Percentiles rank a stretch among this genome's conserved stretches.
Evolutionary conservation across 2,329 filamentous ascomycete species (phyloP).

Genomic region (Hymenoscyphus infarciens): DNA sequence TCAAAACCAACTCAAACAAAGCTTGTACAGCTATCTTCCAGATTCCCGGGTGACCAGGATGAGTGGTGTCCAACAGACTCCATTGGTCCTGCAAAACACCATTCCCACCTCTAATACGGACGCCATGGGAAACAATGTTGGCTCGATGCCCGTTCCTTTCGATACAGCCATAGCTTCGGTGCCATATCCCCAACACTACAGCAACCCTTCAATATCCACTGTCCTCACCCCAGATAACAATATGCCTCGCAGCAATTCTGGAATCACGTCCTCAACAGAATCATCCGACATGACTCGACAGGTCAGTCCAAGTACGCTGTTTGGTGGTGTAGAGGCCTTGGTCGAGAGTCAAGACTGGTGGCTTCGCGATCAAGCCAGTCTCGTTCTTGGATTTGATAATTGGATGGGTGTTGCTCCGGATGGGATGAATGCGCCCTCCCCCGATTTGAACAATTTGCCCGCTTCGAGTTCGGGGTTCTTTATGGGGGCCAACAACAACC

Average conservation of each 20-base stretch:
- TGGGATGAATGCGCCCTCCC: not conserved
- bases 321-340: slow-evolving; percentile 57
- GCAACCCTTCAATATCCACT: slow-evolving; percentile 15
- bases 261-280: slow-evolving; percentile 15
- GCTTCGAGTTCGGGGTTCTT: slow-evolving; percentile 6
- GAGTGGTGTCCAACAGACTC: slow-evolving; percentile 3
- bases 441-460: slow-evolving; percentile 6
- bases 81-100: slow-evolving; percentile 5
- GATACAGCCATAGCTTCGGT: slow-evolving; percentile 22
- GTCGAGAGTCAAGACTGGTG: slow-evolving; percentile 65
- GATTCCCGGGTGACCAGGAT: slow-evolving; percentile 9
- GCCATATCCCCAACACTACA: slow-evolving; percentile 22
- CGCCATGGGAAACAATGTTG: slow-evolving; percentile 10
- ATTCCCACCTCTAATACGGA: not conserved
- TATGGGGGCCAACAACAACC: slow-evolving; percentile 4
- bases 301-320: slow-evolving; percentile 46
- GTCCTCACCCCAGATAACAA: slow-evolving; percentile 16
- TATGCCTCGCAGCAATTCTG: slow-evolving; percentile 21
- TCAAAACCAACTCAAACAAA: slow-evolving; percentile 31
- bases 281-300: slow-evolving; percentile 33
- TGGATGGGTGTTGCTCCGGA: slow-evolving; percentile 42
- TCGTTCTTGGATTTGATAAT: slow-evolving; percentile 60
- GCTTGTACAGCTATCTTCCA: slow-evolving; percentile 30
- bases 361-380: slow-evolving; percentile 57
- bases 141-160: slow-evolving; percentile 19